Base-by-base conservation (phyloP, 371 early-diverging fungal species). In the Capniomyces stellatus region DNA sequence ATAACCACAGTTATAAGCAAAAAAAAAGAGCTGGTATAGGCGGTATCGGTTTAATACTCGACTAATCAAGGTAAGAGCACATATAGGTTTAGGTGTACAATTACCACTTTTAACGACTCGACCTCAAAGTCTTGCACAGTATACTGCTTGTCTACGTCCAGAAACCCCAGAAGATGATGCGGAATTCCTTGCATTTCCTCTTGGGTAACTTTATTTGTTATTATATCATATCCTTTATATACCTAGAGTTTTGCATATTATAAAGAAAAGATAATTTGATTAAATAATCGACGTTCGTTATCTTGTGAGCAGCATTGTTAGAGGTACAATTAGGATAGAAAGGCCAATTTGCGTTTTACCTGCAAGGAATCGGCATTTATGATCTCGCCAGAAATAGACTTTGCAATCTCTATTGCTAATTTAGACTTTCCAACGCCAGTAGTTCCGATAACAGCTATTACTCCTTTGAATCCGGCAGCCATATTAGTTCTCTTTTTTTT, bases 361-460 rank as follows among this genome's bases (percentile, higher is more conserved):
- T 97, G 98, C 74, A 97, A 75, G 12, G 93, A 81, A 62, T 97
- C 98, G 1, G 85, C 87, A 63, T 92, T 93, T 63, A 96, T 88
- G 28, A 92, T 76, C 59, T 94, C 91, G n/a, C 94, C 95, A 29
- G 75, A 62, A 2, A 92, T 55, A 1, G 75, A 74, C 43, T 83
- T 75, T 29, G 89, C 85, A 40, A 97, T 64, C 55, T 89, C 86
- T 28, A 95, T 77, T 1, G 89, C 83, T 8, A 96, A 67, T 54
- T 90, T 77, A 21, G 91, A 83, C 62, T 97, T 97, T 23, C 98
- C 90, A 13, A 92, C 92, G 2, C 92, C 94, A 0, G 94, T 92
- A 1, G 90, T 89, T 2, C 94, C 94, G 1, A 74, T 63, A 13
- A 77, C 66, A 2, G 67, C 74, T 3, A 78, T 52, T 8, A 78